Evolutionary conservation across 2,329 filamentous ascomycete species (phyloP).

Genomic region (Aspergillus sp.): DNA sequence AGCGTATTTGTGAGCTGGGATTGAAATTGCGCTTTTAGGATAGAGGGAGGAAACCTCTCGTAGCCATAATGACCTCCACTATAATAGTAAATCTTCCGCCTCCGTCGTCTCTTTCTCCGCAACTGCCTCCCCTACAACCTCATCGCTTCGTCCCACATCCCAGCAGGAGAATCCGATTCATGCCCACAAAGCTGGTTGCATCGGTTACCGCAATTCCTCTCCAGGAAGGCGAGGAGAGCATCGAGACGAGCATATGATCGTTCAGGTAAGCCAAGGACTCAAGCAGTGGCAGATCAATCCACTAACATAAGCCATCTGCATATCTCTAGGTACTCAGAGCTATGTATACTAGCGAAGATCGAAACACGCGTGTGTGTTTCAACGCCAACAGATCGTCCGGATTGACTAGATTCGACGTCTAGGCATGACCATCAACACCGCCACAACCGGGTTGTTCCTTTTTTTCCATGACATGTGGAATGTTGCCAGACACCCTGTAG

Average conservation of each 20-base stretch:
- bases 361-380: not conserved
- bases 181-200: not conserved
- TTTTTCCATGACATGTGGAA: not conserved
- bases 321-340: not conserved
- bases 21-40: not conserved
- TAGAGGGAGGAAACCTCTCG: not conserved
- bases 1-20: not conserved
- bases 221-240: too few species aligned
- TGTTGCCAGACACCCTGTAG: not conserved
- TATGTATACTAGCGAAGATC: not conserved
- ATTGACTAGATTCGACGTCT: not conserved
- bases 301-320: slow-evolving; percentile 6
- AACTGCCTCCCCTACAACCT: not conserved
- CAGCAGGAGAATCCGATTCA: not conserved
- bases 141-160: not conserved
- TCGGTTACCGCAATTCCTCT: not conserved
- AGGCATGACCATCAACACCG: not conserved
- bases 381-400: not conserved
- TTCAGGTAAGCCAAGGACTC: not conserved
- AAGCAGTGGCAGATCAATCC: not conserved
- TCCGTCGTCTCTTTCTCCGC: not conserved
- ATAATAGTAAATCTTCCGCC: not conserved
- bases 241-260: not conserved
- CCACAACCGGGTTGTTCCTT: not conserved
- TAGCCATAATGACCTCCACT: not conserved